These are phyloP conservation scores for Termitomyces sp. DNA, from an alignment of 768 basidiomycete species.

Conservation along the genomic window DNA sequence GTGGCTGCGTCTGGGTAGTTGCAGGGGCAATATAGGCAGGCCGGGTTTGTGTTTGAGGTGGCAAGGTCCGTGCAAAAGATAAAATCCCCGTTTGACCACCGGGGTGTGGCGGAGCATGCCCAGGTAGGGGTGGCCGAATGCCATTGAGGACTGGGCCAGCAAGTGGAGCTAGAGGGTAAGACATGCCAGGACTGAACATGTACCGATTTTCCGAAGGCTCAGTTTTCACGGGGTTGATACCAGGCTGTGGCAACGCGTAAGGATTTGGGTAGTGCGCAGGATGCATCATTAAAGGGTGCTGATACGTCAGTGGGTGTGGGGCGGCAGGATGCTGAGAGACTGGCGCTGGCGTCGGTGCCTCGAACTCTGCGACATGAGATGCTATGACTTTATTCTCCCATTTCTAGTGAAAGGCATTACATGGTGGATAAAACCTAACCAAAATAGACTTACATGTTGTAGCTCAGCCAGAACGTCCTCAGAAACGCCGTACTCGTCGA, in stretches of 20 bases:
- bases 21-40: slow-evolving; percentile 19
- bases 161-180: slow-evolving; percentile 56
- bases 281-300: slow-evolving; percentile 56
- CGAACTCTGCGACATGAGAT: slow-evolving; percentile 95
- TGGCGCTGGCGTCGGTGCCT: slow-evolving; percentile 38
- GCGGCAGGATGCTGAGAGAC: slow-evolving; percentile 36
- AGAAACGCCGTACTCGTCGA: slow-evolving; percentile 93
- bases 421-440: slow-evolving; percentile 6
- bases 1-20: slow-evolving; percentile 6
- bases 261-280: slow-evolving; percentile 52
- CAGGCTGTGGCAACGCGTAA: slow-evolving; percentile 36
- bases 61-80: slow-evolving; percentile 39
- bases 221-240: slow-evolving; percentile 55
- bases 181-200: slow-evolving; percentile 38
- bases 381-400: slow-evolving; percentile 94
- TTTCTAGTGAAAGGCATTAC: slow-evolving; percentile 50
- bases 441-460: slow-evolving; percentile 65
- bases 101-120: slow-evolving; percentile 36
- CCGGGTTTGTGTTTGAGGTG: slow-evolving; percentile 22
- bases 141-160: slow-evolving; percentile 62
- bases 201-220: slow-evolving; percentile 71
- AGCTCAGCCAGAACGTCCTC: slow-evolving; percentile 87
- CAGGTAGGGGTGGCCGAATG: slow-evolving; percentile 32
- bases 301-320: slow-evolving; percentile 46
- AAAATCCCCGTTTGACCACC: slow-evolving; percentile 56